Conservation (phyloP, 495 filamentous ascomycete genomes). For the Rusavskia elegans region DNA sequence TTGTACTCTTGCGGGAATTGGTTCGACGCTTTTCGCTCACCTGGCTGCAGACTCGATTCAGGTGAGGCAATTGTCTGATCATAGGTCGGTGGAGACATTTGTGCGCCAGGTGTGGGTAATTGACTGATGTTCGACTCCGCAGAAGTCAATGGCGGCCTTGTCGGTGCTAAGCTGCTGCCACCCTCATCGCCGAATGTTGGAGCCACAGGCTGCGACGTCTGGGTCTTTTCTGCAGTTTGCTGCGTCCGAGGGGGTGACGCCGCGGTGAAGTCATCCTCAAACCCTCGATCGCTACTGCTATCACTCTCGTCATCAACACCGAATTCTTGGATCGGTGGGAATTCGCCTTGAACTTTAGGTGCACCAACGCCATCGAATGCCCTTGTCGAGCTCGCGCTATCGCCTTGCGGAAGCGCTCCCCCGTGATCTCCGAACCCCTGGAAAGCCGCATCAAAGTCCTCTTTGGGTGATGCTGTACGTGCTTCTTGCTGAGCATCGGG, state of each 20-base stretch:
- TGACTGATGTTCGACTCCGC: constrained; percentile 11
- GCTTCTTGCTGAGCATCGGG: constrained; percentile 21
- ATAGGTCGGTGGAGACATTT: constrained; percentile 52
- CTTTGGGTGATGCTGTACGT: constrained; percentile 40
- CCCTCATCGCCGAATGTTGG: constrained; percentile 10
- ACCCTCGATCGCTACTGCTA: constrained; percentile 67
- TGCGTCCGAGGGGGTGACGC: constrained; percentile 40
- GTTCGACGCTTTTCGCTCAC: constrained; percentile 20
- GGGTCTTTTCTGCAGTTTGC: constrained; percentile 16
- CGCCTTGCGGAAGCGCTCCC: constrained; percentile 29
- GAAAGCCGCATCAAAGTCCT: constrained; percentile 65
- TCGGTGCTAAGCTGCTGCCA: constrained; percentile 4
- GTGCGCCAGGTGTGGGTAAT: constrained; percentile 38
- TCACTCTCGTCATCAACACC: constrained; percentile 62
- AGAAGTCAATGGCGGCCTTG: constrained; percentile 8
- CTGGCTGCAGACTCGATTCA: constrained; percentile 11
- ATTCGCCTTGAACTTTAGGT: constrained; percentile 40
- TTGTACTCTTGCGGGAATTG: constrained; percentile 44
- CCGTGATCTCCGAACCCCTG: constrained; percentile 41
- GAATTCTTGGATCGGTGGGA: constrained; percentile 83
- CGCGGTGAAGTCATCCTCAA: constrained; percentile 83
- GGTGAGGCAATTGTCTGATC: constrained; percentile 28
- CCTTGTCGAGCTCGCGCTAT: constrained; percentile 13
- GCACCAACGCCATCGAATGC: constrained; percentile 20
- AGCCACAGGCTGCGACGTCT: constrained; percentile 15